Percentiles rank a stretch among this genome's conserved stretches.
phyloP scores from a whole-genome alignment of 371 early-diverging fungal species.

The Mucor circinelloides region DNA sequence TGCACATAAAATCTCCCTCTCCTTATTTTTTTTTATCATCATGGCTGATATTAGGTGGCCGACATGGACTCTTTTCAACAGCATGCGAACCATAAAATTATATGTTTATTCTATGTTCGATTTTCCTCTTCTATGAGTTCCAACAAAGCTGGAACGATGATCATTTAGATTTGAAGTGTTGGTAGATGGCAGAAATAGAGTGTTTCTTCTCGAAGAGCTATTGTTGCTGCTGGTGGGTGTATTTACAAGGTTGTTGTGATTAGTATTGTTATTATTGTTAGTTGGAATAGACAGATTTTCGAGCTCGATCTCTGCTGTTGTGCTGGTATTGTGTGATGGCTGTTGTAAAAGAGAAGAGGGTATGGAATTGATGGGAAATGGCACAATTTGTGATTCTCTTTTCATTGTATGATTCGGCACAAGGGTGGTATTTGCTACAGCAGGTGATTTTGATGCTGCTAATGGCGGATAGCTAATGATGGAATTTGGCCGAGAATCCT shows the following conservation, averaged over 20 bases:
- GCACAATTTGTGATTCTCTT: slow-evolving; percentile 8
- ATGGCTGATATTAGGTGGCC: neutral
- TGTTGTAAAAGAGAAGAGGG: neutral
- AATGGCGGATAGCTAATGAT: neutral
- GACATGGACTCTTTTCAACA: neutral
- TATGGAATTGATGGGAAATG: neutral
- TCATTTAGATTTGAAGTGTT: neutral
- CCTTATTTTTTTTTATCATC: neutral
- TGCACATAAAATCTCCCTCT: neutral
- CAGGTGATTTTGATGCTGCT: neutral
- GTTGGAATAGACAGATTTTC: neutral
- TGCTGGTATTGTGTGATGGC: neutral
- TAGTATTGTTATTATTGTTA: neutral
- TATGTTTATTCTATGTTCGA: neutral
- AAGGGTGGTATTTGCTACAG: neutral
- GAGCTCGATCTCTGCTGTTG: neutral
- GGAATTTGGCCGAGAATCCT: slow-evolving; percentile 42
- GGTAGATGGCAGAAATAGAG: neutral
- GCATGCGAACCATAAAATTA: neutral
- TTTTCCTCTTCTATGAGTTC: slow-evolving; percentile 19
- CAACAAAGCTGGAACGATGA: neutral
- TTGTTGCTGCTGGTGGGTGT: neutral
- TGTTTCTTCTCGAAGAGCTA: neutral
- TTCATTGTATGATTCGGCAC: neutral
- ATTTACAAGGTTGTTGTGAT: neutral